Conservation (phyloP, 768 basidiomycete species). For the Amanita subjunquillea region DNA sequence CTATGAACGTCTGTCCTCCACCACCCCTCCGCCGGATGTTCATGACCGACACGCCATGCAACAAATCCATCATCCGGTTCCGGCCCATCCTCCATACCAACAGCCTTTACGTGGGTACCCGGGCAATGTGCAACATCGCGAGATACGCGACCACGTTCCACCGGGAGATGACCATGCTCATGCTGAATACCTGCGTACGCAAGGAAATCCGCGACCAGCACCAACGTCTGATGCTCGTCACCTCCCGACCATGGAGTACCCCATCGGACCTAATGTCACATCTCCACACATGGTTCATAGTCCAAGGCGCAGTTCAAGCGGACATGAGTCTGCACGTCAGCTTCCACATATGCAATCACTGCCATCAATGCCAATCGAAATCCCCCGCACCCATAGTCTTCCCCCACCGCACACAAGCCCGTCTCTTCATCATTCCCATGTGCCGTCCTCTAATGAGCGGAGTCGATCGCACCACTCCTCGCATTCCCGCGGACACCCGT, state of each 20-base stretch:
- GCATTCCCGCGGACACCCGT: slow-evolving; percentile 37
- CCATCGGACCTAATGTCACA: slow-evolving; percentile 28
- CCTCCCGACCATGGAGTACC: slow-evolving; percentile 37
- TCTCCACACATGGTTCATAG: slow-evolving; percentile 31
- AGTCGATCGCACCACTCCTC: slow-evolving; percentile 31
- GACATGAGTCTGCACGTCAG: slow-evolving; percentile 35
- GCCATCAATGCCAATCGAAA: slow-evolving; percentile 31
- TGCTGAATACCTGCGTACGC: slow-evolving; percentile 39
- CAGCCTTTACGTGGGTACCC: slow-evolving; percentile 23
- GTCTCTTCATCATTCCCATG: slow-evolving; percentile 21
- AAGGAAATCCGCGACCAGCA: slow-evolving; percentile 35
- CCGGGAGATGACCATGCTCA: slow-evolving; percentile 37
- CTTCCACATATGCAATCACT: slow-evolving; percentile 38
- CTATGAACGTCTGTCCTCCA: slow-evolving; percentile 64
- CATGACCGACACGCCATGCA: slow-evolving; percentile 28
- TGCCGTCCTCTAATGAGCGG: slow-evolving; percentile 22
- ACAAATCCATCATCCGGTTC: slow-evolving; percentile 19
- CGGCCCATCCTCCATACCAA: slow-evolving; percentile 25
- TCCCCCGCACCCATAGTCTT: slow-evolving; percentile 21
- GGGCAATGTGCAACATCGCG: slow-evolving; percentile 23
- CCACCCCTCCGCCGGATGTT: slow-evolving; percentile 45
- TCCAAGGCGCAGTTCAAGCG: slow-evolving; percentile 30
- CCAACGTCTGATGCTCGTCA: slow-evolving; percentile 40
- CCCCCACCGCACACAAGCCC: slow-evolving; percentile 21
- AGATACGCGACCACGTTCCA: slow-evolving; percentile 28